Evolutionary conservation across 2,329 filamentous ascomycete genomes (phyloP).

Genomic region (Botrytis aclada): DNA sequence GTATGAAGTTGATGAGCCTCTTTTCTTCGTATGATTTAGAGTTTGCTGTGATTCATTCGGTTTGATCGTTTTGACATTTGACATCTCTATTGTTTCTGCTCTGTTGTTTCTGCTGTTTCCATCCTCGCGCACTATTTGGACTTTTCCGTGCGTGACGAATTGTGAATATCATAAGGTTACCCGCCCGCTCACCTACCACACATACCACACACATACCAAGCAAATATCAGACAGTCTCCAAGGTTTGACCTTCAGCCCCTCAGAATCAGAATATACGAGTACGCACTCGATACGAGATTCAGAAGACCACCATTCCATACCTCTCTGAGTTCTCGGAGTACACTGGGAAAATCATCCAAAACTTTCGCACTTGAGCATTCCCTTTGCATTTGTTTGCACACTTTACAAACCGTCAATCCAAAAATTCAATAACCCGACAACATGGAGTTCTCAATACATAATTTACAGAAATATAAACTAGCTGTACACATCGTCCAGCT

Average conservation of each 20-base stretch:
- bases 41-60: neutral
- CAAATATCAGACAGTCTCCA: neutral
- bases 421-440: conserved; percentile 13
- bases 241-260: neutral
- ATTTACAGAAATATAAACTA: conserved; percentile 47
- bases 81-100: neutral
- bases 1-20: conserved; percentile 10
- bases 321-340: neutral
- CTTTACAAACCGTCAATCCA: neutral
- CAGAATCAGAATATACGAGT: neutral
- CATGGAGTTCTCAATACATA: conserved; percentile 36
- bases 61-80: neutral
- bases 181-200: neutral
- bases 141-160: neutral
- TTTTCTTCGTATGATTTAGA: neutral
- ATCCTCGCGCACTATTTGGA: neutral
- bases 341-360: neutral
- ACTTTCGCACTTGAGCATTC: neutral
- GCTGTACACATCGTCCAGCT: conserved; percentile 56
- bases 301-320: neutral
- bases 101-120: too few species aligned
- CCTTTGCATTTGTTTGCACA: neutral
- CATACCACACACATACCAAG: neutral
- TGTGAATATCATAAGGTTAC: neutral
- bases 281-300: neutral